Evolutionary conservation across 1,139 yeast species (phyloP).

Genomic region (Taiozyma onychis): DNA sequence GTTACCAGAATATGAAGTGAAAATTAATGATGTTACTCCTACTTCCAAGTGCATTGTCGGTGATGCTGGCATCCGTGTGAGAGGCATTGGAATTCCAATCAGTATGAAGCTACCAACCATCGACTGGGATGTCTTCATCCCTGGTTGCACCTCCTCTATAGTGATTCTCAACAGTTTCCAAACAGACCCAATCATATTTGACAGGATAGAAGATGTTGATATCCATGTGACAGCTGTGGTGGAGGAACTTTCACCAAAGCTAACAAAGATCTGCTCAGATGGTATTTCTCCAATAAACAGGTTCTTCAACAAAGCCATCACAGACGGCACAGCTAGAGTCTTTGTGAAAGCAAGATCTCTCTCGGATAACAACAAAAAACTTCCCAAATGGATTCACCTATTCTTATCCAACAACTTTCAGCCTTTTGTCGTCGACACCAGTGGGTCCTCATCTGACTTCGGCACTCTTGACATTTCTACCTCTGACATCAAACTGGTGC

Average conservation of each 20-base stretch:
- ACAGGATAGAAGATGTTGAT: background rate
- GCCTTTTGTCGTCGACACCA: slow-evolving; percentile 1
- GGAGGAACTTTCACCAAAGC: slow-evolving; percentile 5
- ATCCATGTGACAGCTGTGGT: background rate
- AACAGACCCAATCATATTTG: slow-evolving; percentile 1
- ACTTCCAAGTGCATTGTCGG: background rate
- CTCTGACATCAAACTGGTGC: background rate
- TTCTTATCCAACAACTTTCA: slow-evolving; percentile 11
- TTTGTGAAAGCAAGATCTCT: slow-evolving; percentile 9
- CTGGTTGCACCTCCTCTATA: slow-evolving; percentile 10
- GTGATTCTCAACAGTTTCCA: slow-evolving; percentile 4
- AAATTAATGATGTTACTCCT: background rate
- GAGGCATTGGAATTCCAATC: background rate
- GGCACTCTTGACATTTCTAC: slow-evolving; percentile 1
- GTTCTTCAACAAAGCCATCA: slow-evolving; percentile 4
- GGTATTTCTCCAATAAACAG: slow-evolving; percentile 20
- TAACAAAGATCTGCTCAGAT: slow-evolving; percentile 11
- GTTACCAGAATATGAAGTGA: background rate
- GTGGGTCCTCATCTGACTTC: background rate
- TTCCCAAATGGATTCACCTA: slow-evolving; percentile 15
- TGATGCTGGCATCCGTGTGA: background rate
- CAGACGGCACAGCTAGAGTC: slow-evolving; percentile 3
- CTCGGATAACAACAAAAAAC: slow-evolving; percentile 8
- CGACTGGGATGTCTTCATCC: slow-evolving; percentile 17
- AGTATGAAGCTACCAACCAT: slow-evolving; percentile 4